These are phyloP conservation scores for Globisporangium spiculum DNA, from an alignment of 352 stramenopile species.

Conservation along the genomic window DNA sequence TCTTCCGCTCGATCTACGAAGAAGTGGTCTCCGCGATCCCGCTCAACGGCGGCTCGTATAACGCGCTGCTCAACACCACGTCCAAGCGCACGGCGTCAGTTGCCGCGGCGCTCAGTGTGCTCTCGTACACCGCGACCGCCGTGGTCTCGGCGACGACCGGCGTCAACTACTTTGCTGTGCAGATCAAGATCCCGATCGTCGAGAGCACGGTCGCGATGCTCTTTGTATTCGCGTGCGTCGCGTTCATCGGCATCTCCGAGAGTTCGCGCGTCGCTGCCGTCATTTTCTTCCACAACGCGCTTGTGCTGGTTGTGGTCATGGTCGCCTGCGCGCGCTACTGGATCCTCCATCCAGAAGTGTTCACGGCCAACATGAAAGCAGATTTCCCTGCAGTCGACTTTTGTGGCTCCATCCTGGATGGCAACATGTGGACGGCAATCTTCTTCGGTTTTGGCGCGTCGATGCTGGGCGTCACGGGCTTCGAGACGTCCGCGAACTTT, in stretches of 20 bases:
- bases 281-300: slow-evolving; percentile 82
- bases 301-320: slow-evolving; percentile 55
- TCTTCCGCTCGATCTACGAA: slow-evolving; percentile 81
- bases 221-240: slow-evolving; percentile 73
- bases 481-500: slow-evolving; percentile 86
- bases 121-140: slow-evolving; percentile 89
- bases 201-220: slow-evolving; percentile 44
- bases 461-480: slow-evolving; percentile 88
- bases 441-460: slow-evolving; percentile 74
- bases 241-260: slow-evolving; percentile 70
- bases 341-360: slow-evolving; percentile 44
- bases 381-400: slow-evolving; percentile 59
- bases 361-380: slow-evolving; percentile 61
- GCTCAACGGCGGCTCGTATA: slow-evolving; percentile 89
- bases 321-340: slow-evolving; percentile 52
- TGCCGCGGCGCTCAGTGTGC: slow-evolving; percentile 77
- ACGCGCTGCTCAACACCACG: slow-evolving; percentile 88
- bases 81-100: slow-evolving; percentile 80
- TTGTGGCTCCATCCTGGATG: slow-evolving; percentile 37
- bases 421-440: slow-evolving; percentile 43
- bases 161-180: slow-evolving; percentile 73
- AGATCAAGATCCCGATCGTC: slow-evolving; percentile 50
- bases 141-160: slow-evolving; percentile 63
- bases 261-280: slow-evolving; percentile 66
- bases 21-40: slow-evolving; percentile 87